Evolutionary conservation across 2,329 filamentous ascomycete genomes (phyloP).

Genomic region (Ceratocystis variospora): DNA sequence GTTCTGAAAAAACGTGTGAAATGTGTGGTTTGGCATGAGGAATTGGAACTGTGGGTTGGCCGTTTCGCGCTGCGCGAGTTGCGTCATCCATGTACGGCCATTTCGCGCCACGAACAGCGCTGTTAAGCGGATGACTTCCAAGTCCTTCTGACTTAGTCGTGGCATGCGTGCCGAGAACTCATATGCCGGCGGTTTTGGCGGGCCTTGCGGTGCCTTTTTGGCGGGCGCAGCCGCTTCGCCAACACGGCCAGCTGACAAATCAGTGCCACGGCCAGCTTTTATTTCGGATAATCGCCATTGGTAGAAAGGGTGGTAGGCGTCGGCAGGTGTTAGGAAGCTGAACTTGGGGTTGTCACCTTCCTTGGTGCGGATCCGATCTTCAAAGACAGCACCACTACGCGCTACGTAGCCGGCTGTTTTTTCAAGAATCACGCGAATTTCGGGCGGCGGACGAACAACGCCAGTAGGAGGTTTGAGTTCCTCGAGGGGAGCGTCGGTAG

Average conservation of each 20-base stretch:
- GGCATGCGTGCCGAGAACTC: slow-evolving; percentile 94
- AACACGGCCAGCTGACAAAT: slow-evolving; percentile 59
- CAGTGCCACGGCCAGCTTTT: slow-evolving; percentile 66
- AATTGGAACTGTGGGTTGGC: slow-evolving; percentile 95
- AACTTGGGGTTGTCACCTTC: slow-evolving; percentile 79
- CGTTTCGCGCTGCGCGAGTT: slow-evolving; percentile 73
- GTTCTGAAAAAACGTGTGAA: slow-evolving; percentile 89
- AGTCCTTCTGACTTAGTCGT: slow-evolving; percentile 87
- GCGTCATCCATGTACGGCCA: slow-evolving; percentile 81
- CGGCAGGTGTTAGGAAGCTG: slow-evolving; percentile 65
- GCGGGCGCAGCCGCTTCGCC: slow-evolving; percentile 44
- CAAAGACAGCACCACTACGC: slow-evolving; percentile 53
- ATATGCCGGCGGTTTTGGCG: slow-evolving; percentile 73
- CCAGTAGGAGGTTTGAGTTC: slow-evolving; percentile 67
- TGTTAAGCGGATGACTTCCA: slow-evolving; percentile 60
- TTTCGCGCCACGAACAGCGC: slow-evolving; percentile 88
- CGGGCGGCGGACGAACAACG: slow-evolving; percentile 76
- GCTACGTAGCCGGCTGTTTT: slow-evolving; percentile 90
- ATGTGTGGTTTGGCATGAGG: slow-evolving; percentile 82
- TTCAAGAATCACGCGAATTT: slow-evolving; percentile 73
- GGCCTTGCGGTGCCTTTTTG: slow-evolving; percentile 58
- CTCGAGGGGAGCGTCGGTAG: slow-evolving; percentile 40
- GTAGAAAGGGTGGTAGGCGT: slow-evolving; percentile 82
- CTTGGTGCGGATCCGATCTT: slow-evolving; percentile 75
- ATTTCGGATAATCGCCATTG: slow-evolving; percentile 82